phyloP scores from a whole-genome alignment of 306 rosid genomes.

The Lathyrus tuberosus region DNA sequence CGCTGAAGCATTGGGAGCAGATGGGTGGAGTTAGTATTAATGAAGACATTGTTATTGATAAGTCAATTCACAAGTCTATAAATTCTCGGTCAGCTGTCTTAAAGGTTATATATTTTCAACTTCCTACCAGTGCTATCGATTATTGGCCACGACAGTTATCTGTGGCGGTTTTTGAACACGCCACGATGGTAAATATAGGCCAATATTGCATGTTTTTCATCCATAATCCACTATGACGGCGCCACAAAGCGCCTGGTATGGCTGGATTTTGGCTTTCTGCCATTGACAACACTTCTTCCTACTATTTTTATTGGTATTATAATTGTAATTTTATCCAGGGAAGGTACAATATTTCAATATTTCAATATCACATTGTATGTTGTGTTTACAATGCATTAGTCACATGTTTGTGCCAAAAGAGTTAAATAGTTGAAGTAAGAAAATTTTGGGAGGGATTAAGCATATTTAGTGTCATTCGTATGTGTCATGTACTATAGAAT shows the following conservation, averaged over 20 bases:
- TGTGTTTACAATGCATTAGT: background rate
- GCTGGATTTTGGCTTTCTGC: no score
- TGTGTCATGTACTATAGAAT: background rate
- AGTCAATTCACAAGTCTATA: constrained; percentile 80
- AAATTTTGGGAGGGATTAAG: background rate
- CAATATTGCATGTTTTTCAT: no score
- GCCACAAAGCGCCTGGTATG: no score
- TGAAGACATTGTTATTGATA: constrained; percentile 79
- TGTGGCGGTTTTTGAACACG: no score
- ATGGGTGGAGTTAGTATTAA: constrained; percentile 91
- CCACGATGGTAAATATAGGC: no score
- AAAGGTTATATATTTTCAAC: background rate
- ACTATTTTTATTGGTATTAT: background rate
- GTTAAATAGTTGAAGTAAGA: background rate
- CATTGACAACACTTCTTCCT: background rate
- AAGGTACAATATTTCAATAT: no score
- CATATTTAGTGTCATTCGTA: background rate
- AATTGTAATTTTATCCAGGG: background rate
- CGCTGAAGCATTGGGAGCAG: constrained; percentile 89
- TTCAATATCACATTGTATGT: background rate
- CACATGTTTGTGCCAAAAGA: background rate
- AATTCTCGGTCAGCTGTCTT: constrained; percentile 86
- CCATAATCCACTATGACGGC: no score
- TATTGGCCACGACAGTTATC: no score
- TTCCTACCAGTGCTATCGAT: background rate